Evolutionary conservation across 257 asterid species (phyloP).

Genomic region (Ilex asprella): DNA sequence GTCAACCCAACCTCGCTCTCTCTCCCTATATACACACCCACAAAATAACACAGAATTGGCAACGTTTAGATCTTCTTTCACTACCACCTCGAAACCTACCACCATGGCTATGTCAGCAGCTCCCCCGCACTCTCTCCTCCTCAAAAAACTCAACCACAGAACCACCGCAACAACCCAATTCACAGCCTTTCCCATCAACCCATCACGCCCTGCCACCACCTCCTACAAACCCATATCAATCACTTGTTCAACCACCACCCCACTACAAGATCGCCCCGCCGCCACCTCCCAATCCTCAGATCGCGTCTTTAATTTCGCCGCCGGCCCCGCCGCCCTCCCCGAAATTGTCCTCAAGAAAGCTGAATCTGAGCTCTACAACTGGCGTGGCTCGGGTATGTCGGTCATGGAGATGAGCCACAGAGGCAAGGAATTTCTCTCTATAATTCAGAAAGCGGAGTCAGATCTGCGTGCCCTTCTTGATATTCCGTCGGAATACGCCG

Average conservation of each 20-base stretch:
- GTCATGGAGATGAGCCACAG: slow-evolving; percentile 99
- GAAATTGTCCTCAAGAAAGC: slow-evolving; percentile 79
- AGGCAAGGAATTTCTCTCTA: slow-evolving; percentile 82
- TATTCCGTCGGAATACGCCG: slow-evolving; percentile 59
- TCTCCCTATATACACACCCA: too few species aligned
- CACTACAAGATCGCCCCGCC: slow-evolving; percentile 34
- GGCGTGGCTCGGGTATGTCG: slow-evolving; percentile 90
- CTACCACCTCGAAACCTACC: too few species aligned
- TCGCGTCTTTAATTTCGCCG: slow-evolving; percentile 93
- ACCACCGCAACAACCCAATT: too few species aligned
- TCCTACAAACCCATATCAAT: slow-evolving; percentile 16
- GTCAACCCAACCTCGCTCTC: too few species aligned
- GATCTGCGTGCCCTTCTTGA: slow-evolving; percentile 73
- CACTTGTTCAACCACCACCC: slow-evolving; percentile 40
- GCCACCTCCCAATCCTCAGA: slow-evolving; percentile 41
- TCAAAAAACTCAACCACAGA: too few species aligned
- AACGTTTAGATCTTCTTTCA: too few species aligned
- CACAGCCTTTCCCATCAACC: too few species aligned
- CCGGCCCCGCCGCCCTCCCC: slow-evolving; percentile 90
- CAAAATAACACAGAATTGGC: too few species aligned
- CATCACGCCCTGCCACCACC: too few species aligned
- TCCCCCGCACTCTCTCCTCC: too few species aligned
- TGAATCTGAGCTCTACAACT: slow-evolving; percentile 78
- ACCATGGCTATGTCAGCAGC: too few species aligned
- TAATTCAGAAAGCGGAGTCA: slow-evolving; percentile 79